Conservation (phyloP, 768 basidiomycete genomes). For the Phylloporus sp. region DNA sequence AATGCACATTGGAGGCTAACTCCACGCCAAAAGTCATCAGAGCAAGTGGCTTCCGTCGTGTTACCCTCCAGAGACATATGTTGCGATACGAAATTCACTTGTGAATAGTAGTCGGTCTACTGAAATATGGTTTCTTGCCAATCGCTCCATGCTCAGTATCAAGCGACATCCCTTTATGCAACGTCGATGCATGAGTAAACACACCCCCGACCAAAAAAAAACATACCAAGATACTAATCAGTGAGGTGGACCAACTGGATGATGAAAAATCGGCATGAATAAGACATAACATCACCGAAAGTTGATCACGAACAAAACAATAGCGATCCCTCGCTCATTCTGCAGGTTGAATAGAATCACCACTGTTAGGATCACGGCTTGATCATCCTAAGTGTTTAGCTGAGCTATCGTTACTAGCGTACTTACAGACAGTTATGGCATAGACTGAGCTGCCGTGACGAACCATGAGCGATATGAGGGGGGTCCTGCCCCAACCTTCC, state of each 20-base stretch:
- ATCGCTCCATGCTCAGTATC: conserved; percentile 22
- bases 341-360: neutral
- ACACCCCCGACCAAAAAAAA: neutral
- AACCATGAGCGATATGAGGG: conserved; percentile 18
- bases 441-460: conserved; percentile 15
- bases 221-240: conserved; percentile 14
- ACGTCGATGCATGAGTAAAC: neutral
- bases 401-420: neutral
- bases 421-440: conserved; percentile 8
- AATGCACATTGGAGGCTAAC: too few relatives aligned
- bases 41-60: neutral
- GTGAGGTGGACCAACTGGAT: conserved; percentile 12
- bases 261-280: neutral
- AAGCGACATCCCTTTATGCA: conserved; percentile 29
- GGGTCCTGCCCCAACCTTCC: conserved; percentile 15
- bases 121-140: conserved; percentile 4
- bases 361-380: conserved; percentile 6
- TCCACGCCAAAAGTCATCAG: neutral
- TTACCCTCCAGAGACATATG: neutral
- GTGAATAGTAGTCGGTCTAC: conserved; percentile 2
- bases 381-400: neutral
- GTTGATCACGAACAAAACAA: conserved; percentile 9
- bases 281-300: neutral
- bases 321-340: neutral
- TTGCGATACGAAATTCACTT: conserved; percentile 4